Evolutionary conservation across 169 alveolate species (phyloP).

Genomic region (Cyclospora cayetanensis): DNA sequence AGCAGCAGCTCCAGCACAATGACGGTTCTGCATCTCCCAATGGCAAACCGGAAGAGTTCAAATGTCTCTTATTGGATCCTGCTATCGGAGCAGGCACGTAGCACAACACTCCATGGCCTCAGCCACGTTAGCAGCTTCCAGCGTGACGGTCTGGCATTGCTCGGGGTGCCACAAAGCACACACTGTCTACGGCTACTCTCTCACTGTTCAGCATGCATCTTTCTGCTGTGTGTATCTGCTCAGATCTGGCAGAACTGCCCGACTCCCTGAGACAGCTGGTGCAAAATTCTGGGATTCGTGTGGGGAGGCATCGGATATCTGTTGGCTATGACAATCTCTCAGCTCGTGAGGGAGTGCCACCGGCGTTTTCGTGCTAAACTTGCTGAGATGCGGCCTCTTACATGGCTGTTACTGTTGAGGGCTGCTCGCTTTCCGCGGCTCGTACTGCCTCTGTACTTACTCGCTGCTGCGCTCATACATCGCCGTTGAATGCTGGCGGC

Average conservation of each 20-base stretch:
- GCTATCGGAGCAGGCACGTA: slow-evolving; percentile 45
- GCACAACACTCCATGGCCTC: too few species aligned
- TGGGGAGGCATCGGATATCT: slow-evolving; percentile 1
- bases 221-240: not conserved
- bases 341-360: slow-evolving; percentile 46
- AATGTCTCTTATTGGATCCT: slow-evolving; percentile 29
- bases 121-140: too few species aligned
- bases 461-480: too few species aligned
- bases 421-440: not conserved
- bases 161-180: too few species aligned
- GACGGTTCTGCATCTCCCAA: not conserved
- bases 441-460: too few species aligned
- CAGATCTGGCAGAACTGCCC: slow-evolving; percentile 38
- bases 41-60: not conserved
- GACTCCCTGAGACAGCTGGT: not conserved
- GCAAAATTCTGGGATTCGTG: not conserved
- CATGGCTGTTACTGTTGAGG: not conserved
- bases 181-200: too few species aligned
- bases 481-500: too few species aligned
- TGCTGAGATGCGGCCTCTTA: too few species aligned
- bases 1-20: not conserved
- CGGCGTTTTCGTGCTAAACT: too few species aligned
- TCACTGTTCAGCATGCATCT: too few species aligned
- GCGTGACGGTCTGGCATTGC: too few species aligned
- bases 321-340: slow-evolving; percentile 51